Conservation (phyloP, 352 stramenopile species). For the Globisporangium irregulare region DNA sequence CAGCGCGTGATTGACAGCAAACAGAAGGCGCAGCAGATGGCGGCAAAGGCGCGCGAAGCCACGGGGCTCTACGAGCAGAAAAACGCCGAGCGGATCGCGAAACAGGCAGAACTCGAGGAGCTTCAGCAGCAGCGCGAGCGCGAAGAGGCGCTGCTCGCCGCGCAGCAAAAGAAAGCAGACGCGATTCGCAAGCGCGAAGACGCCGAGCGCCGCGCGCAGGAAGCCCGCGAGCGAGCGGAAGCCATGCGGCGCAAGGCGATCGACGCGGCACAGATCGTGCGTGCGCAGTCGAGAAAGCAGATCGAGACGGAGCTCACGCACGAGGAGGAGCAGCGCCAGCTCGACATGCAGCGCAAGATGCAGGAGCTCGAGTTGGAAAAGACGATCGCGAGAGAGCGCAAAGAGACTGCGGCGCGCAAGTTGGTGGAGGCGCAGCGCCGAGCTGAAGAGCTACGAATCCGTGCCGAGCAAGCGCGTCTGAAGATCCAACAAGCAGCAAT, state of each 20-base stretch:
- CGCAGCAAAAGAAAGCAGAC: slow-evolving; percentile 63
- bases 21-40: slow-evolving; percentile 51
- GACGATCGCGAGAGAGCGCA: slow-evolving; percentile 31
- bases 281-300: slow-evolving; percentile 54
- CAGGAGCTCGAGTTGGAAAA: slow-evolving; percentile 54
- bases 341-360: slow-evolving; percentile 38
- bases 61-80: slow-evolving; percentile 60
- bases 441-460: slow-evolving; percentile 48
- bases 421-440: slow-evolving; percentile 51
- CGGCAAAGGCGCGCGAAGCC: slow-evolving; percentile 55
- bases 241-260: slow-evolving; percentile 61
- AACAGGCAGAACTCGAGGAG: slow-evolving; percentile 45
- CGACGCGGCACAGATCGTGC: slow-evolving; percentile 63
- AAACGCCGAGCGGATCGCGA: slow-evolving; percentile 49
- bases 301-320: slow-evolving; percentile 61
- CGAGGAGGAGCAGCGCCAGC: slow-evolving; percentile 56
- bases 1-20: slow-evolving; percentile 79
- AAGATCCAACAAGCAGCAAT: slow-evolving; percentile 20
- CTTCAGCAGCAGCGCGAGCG: slow-evolving; percentile 39
- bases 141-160: slow-evolving; percentile 34
- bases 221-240: slow-evolving; percentile 56
- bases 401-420: slow-evolving; percentile 47
- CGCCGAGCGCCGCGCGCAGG: slow-evolving; percentile 59
- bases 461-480: slow-evolving; percentile 49
- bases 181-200: slow-evolving; percentile 61